Evolutionary conservation across 169 alveolate genomes (phyloP).

Genomic region (Perkinsus marinus): DNA sequence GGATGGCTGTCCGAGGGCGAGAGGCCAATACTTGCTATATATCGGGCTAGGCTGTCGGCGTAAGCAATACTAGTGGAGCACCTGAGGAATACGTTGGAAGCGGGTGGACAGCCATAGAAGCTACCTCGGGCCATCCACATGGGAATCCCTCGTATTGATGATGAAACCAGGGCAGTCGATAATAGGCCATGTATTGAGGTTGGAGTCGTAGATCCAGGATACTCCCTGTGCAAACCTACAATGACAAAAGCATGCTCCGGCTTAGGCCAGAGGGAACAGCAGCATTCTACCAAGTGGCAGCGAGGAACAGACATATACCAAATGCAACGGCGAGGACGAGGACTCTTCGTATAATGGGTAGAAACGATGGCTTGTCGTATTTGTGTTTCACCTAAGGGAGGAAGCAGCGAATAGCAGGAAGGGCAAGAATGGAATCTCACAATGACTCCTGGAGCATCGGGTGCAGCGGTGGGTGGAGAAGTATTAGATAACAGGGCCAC

Average conservation of each 20-base stretch:
- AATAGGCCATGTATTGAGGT: background rate
- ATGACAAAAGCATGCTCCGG: too few relatives aligned
- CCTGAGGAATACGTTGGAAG: background rate
- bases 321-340: background rate
- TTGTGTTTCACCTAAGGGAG: background rate
- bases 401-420: background rate
- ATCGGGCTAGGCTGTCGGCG: background rate
- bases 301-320: background rate
- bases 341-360: background rate
- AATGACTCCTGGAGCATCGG: too few relatives aligned
- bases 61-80: background rate
- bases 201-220: background rate
- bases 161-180: background rate
- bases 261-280: too few relatives aligned
- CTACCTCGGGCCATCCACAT: background rate
- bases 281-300: background rate
- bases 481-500: background rate
- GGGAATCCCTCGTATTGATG: background rate
- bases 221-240: background rate
- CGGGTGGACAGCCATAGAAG: background rate
- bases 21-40: background rate
- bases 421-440: too few relatives aligned
- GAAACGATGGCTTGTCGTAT: background rate
- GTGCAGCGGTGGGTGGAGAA: background rate
- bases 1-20: background rate